These are phyloP conservation scores for Colletotrichum simmondsii DNA, from an alignment of 2,329 filamentous ascomycete genomes.

Conservation along the genomic window DNA sequence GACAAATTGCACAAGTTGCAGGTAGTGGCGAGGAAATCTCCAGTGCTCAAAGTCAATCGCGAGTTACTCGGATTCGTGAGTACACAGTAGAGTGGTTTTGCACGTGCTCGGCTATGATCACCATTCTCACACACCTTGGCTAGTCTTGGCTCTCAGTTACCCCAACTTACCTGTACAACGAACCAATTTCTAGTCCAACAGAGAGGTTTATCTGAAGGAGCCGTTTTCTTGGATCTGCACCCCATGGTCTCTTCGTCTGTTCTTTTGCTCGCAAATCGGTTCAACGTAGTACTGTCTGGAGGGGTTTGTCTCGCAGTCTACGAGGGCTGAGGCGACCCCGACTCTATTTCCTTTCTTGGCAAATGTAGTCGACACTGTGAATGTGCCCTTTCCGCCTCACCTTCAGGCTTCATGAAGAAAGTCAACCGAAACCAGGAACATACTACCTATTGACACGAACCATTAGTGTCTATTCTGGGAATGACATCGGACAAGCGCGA, in stretches of 20 bases:
- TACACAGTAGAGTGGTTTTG: not conserved
- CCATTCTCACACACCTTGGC: slow-evolving; percentile 9
- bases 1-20: slow-evolving; percentile 2
- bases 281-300: not conserved
- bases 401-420: not conserved
- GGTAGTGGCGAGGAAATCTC: slow-evolving; percentile 1
- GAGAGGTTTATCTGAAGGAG: slow-evolving; percentile 8
- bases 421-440: not conserved
- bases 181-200: not conserved
- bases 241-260: not conserved
- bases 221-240: slow-evolving; percentile 7
- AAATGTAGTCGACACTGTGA: not conserved
- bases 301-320: not conserved
- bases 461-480: not conserved
- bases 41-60: not conserved
- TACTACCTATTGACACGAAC: not conserved
- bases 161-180: not conserved
- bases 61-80: not conserved
- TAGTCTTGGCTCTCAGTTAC: slow-evolving; percentile 9
- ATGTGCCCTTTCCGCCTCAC: not conserved
- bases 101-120: not conserved
- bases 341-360: not conserved
- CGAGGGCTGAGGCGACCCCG: not conserved
- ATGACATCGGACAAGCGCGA: not conserved
- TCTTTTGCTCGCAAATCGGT: slow-evolving; percentile 1